Base-by-base conservation (phyloP, 2,329 filamentous ascomycete genomes). In the Aureobasidium sp. region DNA sequence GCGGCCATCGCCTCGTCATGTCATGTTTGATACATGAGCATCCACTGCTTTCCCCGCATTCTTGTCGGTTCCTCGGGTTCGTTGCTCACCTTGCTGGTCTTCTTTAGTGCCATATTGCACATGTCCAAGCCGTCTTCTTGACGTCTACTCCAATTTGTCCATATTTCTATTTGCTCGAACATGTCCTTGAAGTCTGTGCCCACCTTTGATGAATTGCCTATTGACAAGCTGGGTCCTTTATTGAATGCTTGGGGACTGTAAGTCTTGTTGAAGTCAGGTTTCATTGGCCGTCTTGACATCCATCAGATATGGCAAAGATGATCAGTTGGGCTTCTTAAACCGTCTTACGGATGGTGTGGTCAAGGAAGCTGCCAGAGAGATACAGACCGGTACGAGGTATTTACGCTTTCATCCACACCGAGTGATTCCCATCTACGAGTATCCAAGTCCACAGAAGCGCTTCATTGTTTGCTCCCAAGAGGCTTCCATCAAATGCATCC, bases 301-400 rank as follows among this genome's bases (percentile, higher is more conserved):
- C 73, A 71, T 70, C 5, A 69, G 80, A 4, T 82, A 79, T 62
- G 79, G 79, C 44, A 66, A 72, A 44, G 62, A 75, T 50, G 81
- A 83, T 62, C 70, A 81, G 64, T 70, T 85, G 2, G 82, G 81
- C 8, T 79, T 77, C 21, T 64, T 85, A 17, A 84, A 85, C 63
- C 73, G 80, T 24, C 71, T 84, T 12, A 83, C 78, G 0, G 71
- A 79, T 48, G 69, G 74, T 52, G 66, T 77, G 16, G 77, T 82
- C 17, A 71, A 71, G 10, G 69, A 71, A 30, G 75, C 78, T 1
- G 61, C 57, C 6, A 17, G 50, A 19, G 70, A 69, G 63, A 81
- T 84, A 57, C 68, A 71, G 56, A 79, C 76, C 6, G 81, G 82
- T 34, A 70, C 67, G 50, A 69, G 48, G 48, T 51, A 32, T 14